Base-by-base conservation (phyloP, 257 asterid species). In the Anisodus tanguticus region DNA sequence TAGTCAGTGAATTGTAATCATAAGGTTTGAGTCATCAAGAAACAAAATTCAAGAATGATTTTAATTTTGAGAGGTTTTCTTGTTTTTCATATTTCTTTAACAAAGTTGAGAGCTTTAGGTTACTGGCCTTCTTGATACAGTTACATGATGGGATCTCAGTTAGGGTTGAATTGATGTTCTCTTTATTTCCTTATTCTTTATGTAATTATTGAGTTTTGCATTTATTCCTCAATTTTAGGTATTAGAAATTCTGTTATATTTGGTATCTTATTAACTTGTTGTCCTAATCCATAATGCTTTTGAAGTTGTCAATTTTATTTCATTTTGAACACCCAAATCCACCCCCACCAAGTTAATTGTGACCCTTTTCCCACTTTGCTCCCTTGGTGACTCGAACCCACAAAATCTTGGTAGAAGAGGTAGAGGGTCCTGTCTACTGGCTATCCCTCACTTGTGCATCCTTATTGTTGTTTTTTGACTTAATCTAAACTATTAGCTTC, bases 31-130 rank as follows among this genome's bases (percentile, higher is more conserved):
- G 22, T 37, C 22, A 35, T 68, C 51, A 69, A 68, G 77, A 68
- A 69, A 69, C 77, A 39, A 69, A 70, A 43, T 71, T 70, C 79
- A 70, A 41, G 57, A 43, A 70, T 70, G 66, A 2, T 17, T 58
- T 59, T 4, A 8, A 59, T 22, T 16, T 59, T 59, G 6, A 4
- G 31, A 58, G 63, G 22, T 58, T 2, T 60, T n/a, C 35, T 60
- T 8, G 11, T n/a, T 6, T 60, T n/a, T n/a, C 68, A 60, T 60
- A 6, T 60, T n/a, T 60, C 63, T n/a, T 19, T 22, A 9, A 16
- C 13, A 8, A 19, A 22, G 15, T 19, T 19, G 37, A 63, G 37
- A 63, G 57, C 13, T 71, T 45, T 39, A 41, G 6, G 4, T 41
- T 3, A 57, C 8, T 71, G 79, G 17, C 58, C 10, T 69, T 74